Conservation (phyloP, 768 basidiomycete species). For the Boletus subparvulus region DNA sequence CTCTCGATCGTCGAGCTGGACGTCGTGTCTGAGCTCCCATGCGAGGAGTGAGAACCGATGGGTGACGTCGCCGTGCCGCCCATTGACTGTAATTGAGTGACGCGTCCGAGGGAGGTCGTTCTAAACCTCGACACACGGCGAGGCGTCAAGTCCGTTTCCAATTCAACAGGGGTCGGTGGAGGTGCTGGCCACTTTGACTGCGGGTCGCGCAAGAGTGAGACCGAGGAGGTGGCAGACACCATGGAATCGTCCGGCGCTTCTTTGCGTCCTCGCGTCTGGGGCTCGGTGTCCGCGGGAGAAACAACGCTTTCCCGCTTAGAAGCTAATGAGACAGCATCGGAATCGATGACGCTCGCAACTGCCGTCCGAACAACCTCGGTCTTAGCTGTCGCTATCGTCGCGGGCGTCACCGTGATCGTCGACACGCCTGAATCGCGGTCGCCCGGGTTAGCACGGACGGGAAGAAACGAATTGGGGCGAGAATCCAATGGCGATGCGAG, state of each 20-base stretch:
- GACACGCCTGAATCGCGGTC: constrained; percentile 39
- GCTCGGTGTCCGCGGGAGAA: constrained; percentile 11
- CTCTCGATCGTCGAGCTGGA: constrained; percentile 35
- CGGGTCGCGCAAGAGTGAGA: constrained; percentile 17
- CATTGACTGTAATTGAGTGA: constrained; percentile 24
- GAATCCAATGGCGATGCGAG: constrained; percentile 6
- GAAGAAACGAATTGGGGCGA: constrained; percentile 17
- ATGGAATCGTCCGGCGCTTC: constrained; percentile 16
- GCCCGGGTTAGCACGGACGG: constrained; percentile 10
- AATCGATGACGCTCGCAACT: constrained; percentile 50
- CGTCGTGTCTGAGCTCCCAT: constrained; percentile 35
- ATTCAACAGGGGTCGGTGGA: constrained; percentile 29
- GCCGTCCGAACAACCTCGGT: constrained; percentile 50
- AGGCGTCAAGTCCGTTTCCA: constrained; percentile 24
- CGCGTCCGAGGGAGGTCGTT: constrained; percentile 29
- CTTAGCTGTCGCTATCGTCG: constrained; percentile 46
- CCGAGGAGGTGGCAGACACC: constrained; percentile 14
- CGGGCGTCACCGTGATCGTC: constrained; percentile 42
- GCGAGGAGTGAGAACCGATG: constrained; percentile 44
- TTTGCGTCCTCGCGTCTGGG: constrained; percentile 5
- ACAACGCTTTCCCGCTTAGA: constrained; percentile 14
- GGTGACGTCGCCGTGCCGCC: constrained; percentile 41
- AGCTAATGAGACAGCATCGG: constrained; percentile 24
- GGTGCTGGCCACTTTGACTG: constrained; percentile 33
- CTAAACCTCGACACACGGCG: constrained; percentile 30